These are phyloP conservation scores for Colletotrichum spinosum DNA, from an alignment of 2,329 filamentous ascomycete genomes.

Conservation along the genomic window DNA sequence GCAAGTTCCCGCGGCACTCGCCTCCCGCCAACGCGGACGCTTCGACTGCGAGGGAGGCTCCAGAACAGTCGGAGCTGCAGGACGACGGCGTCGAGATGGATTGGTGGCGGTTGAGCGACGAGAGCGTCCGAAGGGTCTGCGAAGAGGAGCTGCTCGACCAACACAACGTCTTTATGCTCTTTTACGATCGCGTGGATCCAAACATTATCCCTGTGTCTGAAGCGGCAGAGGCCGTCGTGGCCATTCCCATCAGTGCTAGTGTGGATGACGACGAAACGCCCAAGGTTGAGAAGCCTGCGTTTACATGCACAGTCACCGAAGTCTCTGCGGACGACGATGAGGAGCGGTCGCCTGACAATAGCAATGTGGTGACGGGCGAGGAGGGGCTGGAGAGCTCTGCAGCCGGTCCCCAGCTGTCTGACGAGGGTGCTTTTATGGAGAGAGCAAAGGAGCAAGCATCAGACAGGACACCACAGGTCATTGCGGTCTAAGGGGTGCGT, in stretches of 20 bases:
- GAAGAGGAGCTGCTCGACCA: slow-evolving; percentile 81
- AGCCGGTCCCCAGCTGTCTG: slow-evolving; percentile 1
- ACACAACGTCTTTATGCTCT: slow-evolving; percentile 94
- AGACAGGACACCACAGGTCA: slow-evolving; percentile 12
- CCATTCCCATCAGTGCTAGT: neutral
- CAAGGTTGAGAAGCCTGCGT: slow-evolving; percentile 23
- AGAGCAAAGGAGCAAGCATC: neutral
- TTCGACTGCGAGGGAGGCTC: slow-evolving; percentile 42
- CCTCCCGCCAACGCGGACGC: slow-evolving; percentile 32
- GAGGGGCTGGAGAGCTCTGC: neutral
- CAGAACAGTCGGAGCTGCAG: slow-evolving; percentile 26
- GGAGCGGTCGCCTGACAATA: neutral
- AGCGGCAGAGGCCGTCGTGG: neutral
- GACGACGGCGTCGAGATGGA: slow-evolving; percentile 53
- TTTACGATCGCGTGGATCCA: slow-evolving; percentile 83
- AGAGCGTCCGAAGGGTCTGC: slow-evolving; percentile 79
- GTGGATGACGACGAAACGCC: slow-evolving; percentile 32
- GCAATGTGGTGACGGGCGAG: slow-evolving; percentile 4
- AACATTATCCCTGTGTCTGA: slow-evolving; percentile 56
- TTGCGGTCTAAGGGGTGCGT: slow-evolving; percentile 16
- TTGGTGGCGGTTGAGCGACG: slow-evolving; percentile 95
- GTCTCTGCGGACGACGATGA: slow-evolving; percentile 17
- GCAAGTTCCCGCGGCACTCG: slow-evolving; percentile 68
- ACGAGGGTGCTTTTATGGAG: neutral
- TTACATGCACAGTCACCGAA: slow-evolving; percentile 32